phyloP scores from a whole-genome alignment of 2,329 filamentous ascomycete genomes.

The Paecilomyces dactylethromorphus region DNA sequence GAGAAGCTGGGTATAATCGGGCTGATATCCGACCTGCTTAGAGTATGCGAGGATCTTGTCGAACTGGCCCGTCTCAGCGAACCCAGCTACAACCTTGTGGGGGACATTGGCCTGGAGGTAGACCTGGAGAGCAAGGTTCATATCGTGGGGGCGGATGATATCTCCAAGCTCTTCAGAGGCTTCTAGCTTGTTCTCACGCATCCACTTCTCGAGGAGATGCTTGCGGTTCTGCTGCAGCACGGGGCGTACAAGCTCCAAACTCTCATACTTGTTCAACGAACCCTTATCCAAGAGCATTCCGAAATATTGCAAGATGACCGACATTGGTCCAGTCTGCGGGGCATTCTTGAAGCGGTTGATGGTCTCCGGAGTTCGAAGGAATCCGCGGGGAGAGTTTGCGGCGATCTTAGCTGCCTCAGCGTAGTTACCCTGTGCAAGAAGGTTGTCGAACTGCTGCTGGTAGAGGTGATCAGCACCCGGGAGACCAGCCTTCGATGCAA shows the following conservation, averaged over 20 bases:
- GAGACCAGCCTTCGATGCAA: conserved; percentile 88
- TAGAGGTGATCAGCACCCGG: conserved; percentile 93
- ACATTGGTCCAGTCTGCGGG: conserved; percentile 67
- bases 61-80: conserved; percentile 93
- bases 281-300: conserved; percentile 96
- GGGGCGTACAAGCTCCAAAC: conserved; percentile 84
- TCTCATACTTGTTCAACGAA: conserved; percentile 84
- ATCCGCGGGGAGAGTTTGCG: conserved; percentile 91
- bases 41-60: conserved; percentile 94
- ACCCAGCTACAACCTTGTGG: conserved; percentile 89
- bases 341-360: conserved; percentile 93
- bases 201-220: conserved; percentile 95
- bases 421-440: conserved; percentile 74
- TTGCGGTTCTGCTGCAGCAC: conserved; percentile 92
- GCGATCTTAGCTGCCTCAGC: conserved; percentile 89
- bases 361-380: conserved; percentile 87
- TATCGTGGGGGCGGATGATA: conserved; percentile 81
- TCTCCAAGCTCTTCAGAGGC: conserved; percentile 96
- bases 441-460: conserved; percentile 82
- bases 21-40: conserved; percentile 75
- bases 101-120: conserved; percentile 87
- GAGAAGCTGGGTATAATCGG: conserved; percentile 88
- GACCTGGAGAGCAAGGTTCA: conserved; percentile 78
- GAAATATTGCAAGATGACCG: conserved; percentile 93
- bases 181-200: conserved; percentile 91